These are phyloP conservation scores for Pyrenochaeta sp. DNA, from an alignment of 2,329 filamentous ascomycete species.

Conservation along the genomic window DNA sequence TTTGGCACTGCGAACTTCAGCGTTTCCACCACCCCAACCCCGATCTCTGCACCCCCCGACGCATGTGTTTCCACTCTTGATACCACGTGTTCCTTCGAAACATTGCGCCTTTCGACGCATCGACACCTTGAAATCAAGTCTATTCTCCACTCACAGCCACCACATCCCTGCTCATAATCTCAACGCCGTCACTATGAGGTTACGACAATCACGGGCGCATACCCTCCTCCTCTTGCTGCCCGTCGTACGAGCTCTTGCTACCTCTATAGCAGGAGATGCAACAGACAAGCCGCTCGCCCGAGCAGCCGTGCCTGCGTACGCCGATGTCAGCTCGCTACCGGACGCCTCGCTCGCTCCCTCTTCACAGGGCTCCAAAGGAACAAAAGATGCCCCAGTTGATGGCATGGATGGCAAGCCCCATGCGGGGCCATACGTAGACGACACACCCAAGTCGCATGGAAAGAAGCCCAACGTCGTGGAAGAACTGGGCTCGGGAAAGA, in stretches of 20 bases:
- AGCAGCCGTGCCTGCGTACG: constrained; percentile 37
- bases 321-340: constrained; percentile 28
- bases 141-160: constrained; percentile 3
- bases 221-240: constrained; percentile 63
- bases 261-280: constrained; percentile 51
- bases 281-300: constrained; percentile 38
- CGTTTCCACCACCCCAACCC: too few species aligned
- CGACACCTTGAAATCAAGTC: background rate
- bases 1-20: background rate
- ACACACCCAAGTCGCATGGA: constrained; percentile 40
- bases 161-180: constrained; percentile 15
- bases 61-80: background rate
- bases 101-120: background rate
- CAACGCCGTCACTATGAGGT: constrained; percentile 61
- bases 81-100: background rate
- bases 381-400: constrained; percentile 88
- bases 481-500: constrained; percentile 48
- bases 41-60: background rate
- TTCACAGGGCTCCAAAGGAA: constrained; percentile 55
- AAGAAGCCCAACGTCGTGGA: constrained; percentile 46
- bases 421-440: constrained; percentile 79
- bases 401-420: constrained; percentile 94
- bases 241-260: constrained; percentile 65
- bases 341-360: constrained; percentile 32
- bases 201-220: constrained; percentile 63